These are phyloP conservation scores for Candida wancherniae DNA, from an alignment of 805 yeast species.

Conservation along the genomic window DNA sequence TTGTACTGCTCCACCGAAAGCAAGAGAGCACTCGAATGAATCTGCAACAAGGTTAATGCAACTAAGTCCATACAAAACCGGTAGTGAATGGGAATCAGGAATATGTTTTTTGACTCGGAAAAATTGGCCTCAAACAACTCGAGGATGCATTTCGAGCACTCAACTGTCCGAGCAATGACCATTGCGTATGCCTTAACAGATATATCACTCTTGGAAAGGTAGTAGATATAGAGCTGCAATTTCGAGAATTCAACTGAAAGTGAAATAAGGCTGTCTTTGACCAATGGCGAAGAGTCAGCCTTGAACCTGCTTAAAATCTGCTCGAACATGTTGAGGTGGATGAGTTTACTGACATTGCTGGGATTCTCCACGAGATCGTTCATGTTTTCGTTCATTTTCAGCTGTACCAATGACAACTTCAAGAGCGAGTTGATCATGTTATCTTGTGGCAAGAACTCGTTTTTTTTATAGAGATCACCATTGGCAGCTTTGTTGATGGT, in stretches of 20 bases:
- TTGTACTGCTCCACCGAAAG: constrained; percentile 8
- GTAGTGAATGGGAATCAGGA: constrained; percentile 38
- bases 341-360: constrained; percentile 26
- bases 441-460: constrained; percentile 13
- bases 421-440: constrained; percentile 23
- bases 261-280: constrained; percentile 21
- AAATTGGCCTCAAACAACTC: constrained; percentile 22
- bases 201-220: constrained; percentile 25
- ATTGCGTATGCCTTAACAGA: constrained; percentile 24
- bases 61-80: constrained; percentile 35
- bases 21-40: constrained; percentile 17
- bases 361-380: constrained; percentile 25
- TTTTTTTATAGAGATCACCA: constrained; percentile 19
- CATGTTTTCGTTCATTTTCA: constrained; percentile 37
- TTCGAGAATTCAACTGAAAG: constrained; percentile 34
- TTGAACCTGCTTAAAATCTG: constrained; percentile 31
- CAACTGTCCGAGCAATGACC: constrained; percentile 24
- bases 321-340: constrained; percentile 41
- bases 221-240: constrained; percentile 34
- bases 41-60: constrained; percentile 26
- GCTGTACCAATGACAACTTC: constrained; percentile 33
- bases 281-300: constrained; percentile 15
- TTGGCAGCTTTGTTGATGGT: constrained; percentile 31
- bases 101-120: constrained; percentile 16
- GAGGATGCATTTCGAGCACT: constrained; percentile 26